A percentile compares a stretch with the other conserved stretches of the same genome.
Conservation (phyloP, 352 stramenopile genomes). For the Blastocystis sp. region DNA sequence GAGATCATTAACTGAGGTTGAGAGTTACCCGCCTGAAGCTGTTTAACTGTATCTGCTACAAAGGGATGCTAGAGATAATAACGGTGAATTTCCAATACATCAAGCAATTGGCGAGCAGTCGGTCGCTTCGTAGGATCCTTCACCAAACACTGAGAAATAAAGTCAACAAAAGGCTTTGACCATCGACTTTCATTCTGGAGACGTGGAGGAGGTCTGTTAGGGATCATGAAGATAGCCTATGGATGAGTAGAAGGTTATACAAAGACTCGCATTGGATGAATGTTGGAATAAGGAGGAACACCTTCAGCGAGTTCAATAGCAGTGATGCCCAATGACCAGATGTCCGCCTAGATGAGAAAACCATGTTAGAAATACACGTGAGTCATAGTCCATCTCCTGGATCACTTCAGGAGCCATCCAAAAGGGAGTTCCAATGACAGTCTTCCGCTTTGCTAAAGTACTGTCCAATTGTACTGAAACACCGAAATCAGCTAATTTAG, state of each 20-base stretch:
- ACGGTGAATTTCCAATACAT: background rate
- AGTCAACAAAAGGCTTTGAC: slow-evolving; percentile 66
- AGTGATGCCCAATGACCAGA: slow-evolving; percentile 95
- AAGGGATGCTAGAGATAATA: slow-evolving; percentile 1
- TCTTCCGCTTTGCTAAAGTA: slow-evolving; percentile 91
- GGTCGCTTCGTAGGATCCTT: slow-evolving; percentile 63
- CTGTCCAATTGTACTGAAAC: slow-evolving; percentile 86
- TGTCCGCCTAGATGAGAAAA: slow-evolving; percentile 71
- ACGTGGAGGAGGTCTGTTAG: slow-evolving; percentile 78
- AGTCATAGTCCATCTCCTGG: background rate
- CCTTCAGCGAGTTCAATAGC: slow-evolving; percentile 94
- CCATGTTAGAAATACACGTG: background rate
- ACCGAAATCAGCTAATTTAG: slow-evolving; percentile 67
- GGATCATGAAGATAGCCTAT: slow-evolving; percentile 91
- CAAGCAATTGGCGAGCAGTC: slow-evolving; percentile 53
- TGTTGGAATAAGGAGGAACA: slow-evolving; percentile 84
- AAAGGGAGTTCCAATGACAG: slow-evolving; percentile 90
- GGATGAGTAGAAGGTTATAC: background rate
- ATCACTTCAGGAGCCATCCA: too few species aligned
- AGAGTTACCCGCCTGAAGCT: background rate
- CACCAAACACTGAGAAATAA: slow-evolving; percentile 64
- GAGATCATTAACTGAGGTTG: background rate
- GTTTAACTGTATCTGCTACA: background rate
- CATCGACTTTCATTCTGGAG: slow-evolving; percentile 70
- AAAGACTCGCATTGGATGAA: slow-evolving; percentile 84